Evolutionary conservation across 192 early-diverging fungal genomes (phyloP).

Genomic region (Lobosporangium transversale): DNA sequence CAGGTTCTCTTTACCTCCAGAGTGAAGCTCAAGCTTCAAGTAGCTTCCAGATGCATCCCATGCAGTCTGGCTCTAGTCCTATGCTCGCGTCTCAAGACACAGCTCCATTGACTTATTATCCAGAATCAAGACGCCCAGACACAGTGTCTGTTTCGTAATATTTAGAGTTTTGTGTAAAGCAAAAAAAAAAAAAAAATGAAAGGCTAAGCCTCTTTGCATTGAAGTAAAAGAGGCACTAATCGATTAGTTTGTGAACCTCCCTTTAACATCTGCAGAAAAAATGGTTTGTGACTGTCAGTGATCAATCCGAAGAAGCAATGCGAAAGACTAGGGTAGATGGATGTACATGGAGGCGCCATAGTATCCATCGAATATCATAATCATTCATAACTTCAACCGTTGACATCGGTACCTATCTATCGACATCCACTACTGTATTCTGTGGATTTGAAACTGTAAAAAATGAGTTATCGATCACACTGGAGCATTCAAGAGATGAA

Average conservation of each 20-base stretch:
- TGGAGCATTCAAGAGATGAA: too few species aligned
- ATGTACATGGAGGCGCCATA: too few species aligned
- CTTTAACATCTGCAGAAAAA: constrained; percentile 42
- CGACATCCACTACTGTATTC: too few species aligned
- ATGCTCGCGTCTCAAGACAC: neutral
- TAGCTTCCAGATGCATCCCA: neutral
- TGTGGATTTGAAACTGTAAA: too few species aligned
- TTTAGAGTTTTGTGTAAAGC: too few species aligned
- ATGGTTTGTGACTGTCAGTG: constrained; percentile 38
- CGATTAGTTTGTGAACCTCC: constrained; percentile 3
- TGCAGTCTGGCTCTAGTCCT: neutral
- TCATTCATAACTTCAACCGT: neutral
- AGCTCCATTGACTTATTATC: neutral
- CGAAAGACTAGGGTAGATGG: constrained; percentile 1
- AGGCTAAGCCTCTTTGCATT: constrained; percentile 20
- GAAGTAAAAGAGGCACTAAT: neutral
- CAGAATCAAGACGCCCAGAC: neutral
- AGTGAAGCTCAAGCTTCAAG: neutral
- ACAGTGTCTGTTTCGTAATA: constrained; percentile 17
- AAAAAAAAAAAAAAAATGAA: too few species aligned
- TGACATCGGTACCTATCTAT: constrained; percentile 18
- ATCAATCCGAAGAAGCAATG: too few species aligned
- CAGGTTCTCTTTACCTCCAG: constrained; percentile 21
- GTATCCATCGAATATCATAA: constrained; percentile 19
- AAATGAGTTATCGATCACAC: too few species aligned